Evolutionary conservation across 495 filamentous ascomycete species (phyloP).

Genomic region (Clohesyomyces aquaticus): DNA sequence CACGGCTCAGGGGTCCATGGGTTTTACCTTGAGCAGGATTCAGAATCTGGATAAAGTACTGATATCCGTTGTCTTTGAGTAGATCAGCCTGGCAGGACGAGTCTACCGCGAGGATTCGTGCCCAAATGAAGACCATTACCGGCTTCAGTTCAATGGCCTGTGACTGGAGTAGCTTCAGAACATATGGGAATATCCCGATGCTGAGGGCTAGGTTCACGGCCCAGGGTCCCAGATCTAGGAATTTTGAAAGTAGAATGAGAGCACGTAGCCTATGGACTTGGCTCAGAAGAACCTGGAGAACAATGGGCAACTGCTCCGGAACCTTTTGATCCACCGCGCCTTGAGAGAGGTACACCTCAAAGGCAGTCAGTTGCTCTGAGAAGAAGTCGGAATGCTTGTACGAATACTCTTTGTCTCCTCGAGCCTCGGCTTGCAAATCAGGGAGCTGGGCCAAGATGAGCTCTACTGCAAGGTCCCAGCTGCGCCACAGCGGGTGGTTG

Average conservation of each 20-base stretch:
- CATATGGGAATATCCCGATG: conserved; percentile 98
- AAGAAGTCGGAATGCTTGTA: conserved; percentile 97
- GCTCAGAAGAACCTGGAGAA: conserved; percentile 92
- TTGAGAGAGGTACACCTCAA: conserved; percentile 92
- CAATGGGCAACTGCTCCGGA: conserved; percentile 93
- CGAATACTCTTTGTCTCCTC: conserved; percentile 77
- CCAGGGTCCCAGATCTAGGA: conserved; percentile 95
- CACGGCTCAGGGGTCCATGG: neutral
- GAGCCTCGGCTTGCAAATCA: conserved; percentile 72
- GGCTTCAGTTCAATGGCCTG: conserved; percentile 93
- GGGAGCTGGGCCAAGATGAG: conserved; percentile 93
- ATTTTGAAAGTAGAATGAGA: conserved; percentile 88
- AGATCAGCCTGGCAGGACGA: conserved; percentile 88
- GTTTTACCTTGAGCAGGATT: conserved; percentile 70
- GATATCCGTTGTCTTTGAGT: conserved; percentile 93
- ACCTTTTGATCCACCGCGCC: conserved; percentile 82
- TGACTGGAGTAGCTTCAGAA: conserved; percentile 92
- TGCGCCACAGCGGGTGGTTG: conserved; percentile 91
- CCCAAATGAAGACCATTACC: conserved; percentile 99
- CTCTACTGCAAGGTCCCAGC: conserved; percentile 96
- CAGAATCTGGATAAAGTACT: conserved; percentile 91
- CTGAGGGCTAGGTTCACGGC: conserved; percentile 94
- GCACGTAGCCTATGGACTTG: conserved; percentile 94
- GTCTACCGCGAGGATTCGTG: conserved; percentile 93
- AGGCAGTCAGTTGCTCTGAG: conserved; percentile 94